Conservation (phyloP, 2,329 filamentous ascomycete species). For the Verticillium klebahnii region DNA sequence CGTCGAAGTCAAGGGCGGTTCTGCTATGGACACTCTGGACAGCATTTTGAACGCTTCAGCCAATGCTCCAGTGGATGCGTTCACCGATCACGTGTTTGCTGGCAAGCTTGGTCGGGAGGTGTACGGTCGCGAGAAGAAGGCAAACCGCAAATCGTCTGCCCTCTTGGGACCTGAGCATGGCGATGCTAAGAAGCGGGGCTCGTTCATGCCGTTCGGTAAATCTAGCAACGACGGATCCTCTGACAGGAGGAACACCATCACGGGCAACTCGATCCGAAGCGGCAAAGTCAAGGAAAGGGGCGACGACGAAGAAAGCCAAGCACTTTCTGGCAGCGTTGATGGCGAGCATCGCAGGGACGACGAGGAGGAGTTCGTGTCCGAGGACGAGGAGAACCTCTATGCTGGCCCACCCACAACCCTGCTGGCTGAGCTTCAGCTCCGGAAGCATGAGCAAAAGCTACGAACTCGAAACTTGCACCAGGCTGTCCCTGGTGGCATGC, state of each 20-base stretch:
- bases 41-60: constrained; percentile 89
- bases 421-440: constrained; percentile 83
- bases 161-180: neutral
- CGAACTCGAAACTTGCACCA: constrained; percentile 67
- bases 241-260: constrained; percentile 11
- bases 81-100: constrained; percentile 82
- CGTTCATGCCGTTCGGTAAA: constrained; percentile 44
- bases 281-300: neutral
- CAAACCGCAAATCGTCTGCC: constrained; percentile 26
- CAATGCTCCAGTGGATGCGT: constrained; percentile 81
- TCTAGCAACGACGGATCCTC: constrained; percentile 20
- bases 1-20: constrained; percentile 66
- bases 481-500: constrained; percentile 69
- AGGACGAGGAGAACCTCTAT: constrained; percentile 44
- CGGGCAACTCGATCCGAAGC: neutral
- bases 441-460: constrained; percentile 82
- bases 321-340: constrained; percentile 16
- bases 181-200: constrained; percentile 40
- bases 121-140: constrained; percentile 58
- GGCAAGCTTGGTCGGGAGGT: constrained; percentile 71
- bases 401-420: constrained; percentile 81
- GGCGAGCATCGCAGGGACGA: constrained; percentile 22
- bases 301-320: constrained; percentile 18
- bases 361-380: constrained; percentile 21
- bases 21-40: constrained; percentile 83